Base-by-base conservation (phyloP, 768 basidiomycete species). In the Infundibulicybe gibba region DNA sequence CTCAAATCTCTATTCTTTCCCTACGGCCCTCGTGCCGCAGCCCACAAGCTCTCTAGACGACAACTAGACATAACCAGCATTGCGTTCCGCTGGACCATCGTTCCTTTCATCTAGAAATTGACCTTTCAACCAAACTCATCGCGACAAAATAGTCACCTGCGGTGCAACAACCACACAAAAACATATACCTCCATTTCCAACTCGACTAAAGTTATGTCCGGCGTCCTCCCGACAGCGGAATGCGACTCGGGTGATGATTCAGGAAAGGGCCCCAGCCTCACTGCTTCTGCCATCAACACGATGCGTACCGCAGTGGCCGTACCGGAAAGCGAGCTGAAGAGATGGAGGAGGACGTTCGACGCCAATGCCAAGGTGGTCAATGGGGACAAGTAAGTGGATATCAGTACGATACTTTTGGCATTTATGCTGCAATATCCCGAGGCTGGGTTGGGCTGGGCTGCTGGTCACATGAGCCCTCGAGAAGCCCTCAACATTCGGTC, bases 341-440 rank as follows among this genome's bases (percentile, higher is more conserved):
- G 90, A 53, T 97, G 94, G 94, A 81, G 80, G 62, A 77, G 91
- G 57, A 83, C 81, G 2, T 97, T 97, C 65, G 94, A 97, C 47
- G 55, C 77, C 37, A 87, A 92, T 60, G 87, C 94, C 38, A 88
- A 83, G 64, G 73, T 82, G 31, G 62, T 81, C 32, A 78, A 87
- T 37, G 88, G 86, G 42, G 85, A 93, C 67, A 92, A 85, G 94
- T 94, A 66, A 66, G 84, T 75, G 47, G 19, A 32, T 45, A 50
- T 41, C 49, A n/a, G 35, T 25, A 25, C 8, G 25, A 25, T 25
- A 25, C 25, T 25, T 25, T 25, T 8, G 8, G 8, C 3, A 25
- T 25, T 25, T 25, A 25, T 25, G 25, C 8, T 25, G 25, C 25
- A n/a, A 3, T 25, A 25, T 8, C 25, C 25, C 25, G 25, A 25